These are phyloP conservation scores for Mycena olivaceomarginata DNA, from an alignment of 768 basidiomycete species.

Conservation along the genomic window DNA sequence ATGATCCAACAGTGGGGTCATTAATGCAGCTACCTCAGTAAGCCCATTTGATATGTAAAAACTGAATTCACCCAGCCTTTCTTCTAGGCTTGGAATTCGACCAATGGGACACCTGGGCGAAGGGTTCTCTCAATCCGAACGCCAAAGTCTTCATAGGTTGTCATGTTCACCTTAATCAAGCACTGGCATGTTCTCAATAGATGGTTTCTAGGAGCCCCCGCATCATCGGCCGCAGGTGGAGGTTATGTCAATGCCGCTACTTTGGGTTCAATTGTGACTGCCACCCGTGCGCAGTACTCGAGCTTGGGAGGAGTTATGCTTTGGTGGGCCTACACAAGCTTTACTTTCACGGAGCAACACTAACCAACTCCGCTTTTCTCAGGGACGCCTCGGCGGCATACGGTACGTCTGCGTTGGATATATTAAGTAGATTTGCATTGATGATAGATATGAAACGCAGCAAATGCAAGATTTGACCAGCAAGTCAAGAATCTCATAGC, in stretches of 20 bases:
- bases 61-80: slow-evolving; percentile 25
- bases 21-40: not conserved
- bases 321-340: slow-evolving; percentile 49
- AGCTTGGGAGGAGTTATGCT: slow-evolving; percentile 77
- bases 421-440: not conserved
- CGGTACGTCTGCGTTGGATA: not conserved
- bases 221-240: too few relatives aligned
- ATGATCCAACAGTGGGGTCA: slow-evolving; percentile 6
- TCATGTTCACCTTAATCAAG: not conserved
- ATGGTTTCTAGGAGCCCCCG: too few relatives aligned
- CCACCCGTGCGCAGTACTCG: slow-evolving; percentile 69
- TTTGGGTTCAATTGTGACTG: slow-evolving; percentile 62
- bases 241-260: slow-evolving; percentile 66
- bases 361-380: not conserved
- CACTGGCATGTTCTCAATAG: not conserved
- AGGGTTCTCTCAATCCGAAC: slow-evolving; percentile 71
- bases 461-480: not conserved
- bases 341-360: too few relatives aligned
- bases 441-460: not conserved
- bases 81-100: slow-evolving; percentile 63
- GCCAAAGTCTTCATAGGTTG: slow-evolving; percentile 78
- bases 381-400: not conserved
- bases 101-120: slow-evolving; percentile 77
- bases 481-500: too few relatives aligned
- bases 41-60: not conserved